phyloP scores from a whole-genome alignment of 768 basidiomycete species.

The Lactarius deliciosus region DNA sequence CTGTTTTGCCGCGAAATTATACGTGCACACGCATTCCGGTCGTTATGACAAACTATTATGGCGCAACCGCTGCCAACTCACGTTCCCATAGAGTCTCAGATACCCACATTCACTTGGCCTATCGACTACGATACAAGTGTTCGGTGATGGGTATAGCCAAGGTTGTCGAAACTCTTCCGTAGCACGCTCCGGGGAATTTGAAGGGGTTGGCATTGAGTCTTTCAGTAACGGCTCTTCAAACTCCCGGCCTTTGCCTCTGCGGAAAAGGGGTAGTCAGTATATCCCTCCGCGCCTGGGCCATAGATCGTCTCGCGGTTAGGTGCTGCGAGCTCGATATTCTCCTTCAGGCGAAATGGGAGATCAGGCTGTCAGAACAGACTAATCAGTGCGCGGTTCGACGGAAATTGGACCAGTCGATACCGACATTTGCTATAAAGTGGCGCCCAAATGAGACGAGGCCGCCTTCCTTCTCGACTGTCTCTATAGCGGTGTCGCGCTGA shows the following conservation, averaged over 20 bases:
- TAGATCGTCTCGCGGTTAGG: constrained; percentile 1
- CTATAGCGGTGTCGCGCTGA: constrained; percentile 30
- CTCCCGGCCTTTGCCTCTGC: background rate
- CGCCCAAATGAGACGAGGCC: constrained; percentile 26
- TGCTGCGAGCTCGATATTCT: constrained; percentile 2
- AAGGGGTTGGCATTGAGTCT: background rate
- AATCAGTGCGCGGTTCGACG: background rate
- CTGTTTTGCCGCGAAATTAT: background rate
- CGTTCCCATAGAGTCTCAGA: no score
- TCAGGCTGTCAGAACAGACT: constrained; percentile 20
- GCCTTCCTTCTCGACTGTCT: constrained; percentile 22
- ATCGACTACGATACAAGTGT: background rate
- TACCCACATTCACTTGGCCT: background rate
- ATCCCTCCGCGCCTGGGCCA: constrained; percentile 15
- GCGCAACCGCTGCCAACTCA: no score
- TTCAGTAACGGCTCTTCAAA: background rate
- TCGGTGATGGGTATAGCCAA: background rate
- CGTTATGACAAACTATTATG: background rate
- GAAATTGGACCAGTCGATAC: background rate
- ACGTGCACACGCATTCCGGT: background rate
- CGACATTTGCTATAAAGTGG: constrained; percentile 20
- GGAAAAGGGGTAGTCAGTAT: constrained; percentile 30
- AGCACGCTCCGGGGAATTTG: no score
- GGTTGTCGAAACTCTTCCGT: background rate
- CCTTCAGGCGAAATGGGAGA: constrained; percentile 23